Base-by-base conservation (phyloP, 2,329 filamentous ascomycete genomes). In the Colletotrichum lentis region DNA sequence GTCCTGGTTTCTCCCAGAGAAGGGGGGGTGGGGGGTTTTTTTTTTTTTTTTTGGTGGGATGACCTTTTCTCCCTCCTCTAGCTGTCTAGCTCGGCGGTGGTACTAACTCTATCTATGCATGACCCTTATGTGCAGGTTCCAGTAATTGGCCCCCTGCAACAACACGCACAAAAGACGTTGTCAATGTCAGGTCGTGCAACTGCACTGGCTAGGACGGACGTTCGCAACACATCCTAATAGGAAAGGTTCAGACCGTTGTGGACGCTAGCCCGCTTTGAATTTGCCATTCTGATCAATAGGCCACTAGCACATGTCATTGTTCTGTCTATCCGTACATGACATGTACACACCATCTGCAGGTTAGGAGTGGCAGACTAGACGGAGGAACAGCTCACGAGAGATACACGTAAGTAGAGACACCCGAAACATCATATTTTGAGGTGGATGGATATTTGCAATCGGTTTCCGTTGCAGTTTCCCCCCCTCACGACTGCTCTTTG, bases 21-120 rank as follows among this genome's bases (percentile, higher is more conserved):
- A 35, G 1, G 27, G 27, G 27, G 27, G 27, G 27, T 31, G n/a
- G n/a, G n/a, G n/a, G n/a, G n/a, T n/a, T n/a, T n/a, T n/a, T n/a
- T 44, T 52, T 59, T 62, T 63, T 54, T 56, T 66, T 69, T 60
- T 68, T 61, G 62, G 62, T 66, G 66, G 66, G 66, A 69, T 69
- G 66, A 47, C 62, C 35, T 64, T 55, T 27, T 49, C 56, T 35
- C 31, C 31, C 31, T 35, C 31, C 31, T 35, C 7, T 35, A 7
- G 31, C 2, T 35, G 31, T 35, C 31, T 35, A 35, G 31, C 31
- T 35, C 31, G 58, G 52, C 47, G 27, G 18, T 49, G 7, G 24
- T 52, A 54, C 27, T 5, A 59, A 18, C 7, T 35, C 31, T 7
- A 11, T 35, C 31, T 7, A 11, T 39, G 22, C 35, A 44, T 55